Conservation (phyloP, 371 early-diverging fungal species). For the Mucor mucedo region DNA sequence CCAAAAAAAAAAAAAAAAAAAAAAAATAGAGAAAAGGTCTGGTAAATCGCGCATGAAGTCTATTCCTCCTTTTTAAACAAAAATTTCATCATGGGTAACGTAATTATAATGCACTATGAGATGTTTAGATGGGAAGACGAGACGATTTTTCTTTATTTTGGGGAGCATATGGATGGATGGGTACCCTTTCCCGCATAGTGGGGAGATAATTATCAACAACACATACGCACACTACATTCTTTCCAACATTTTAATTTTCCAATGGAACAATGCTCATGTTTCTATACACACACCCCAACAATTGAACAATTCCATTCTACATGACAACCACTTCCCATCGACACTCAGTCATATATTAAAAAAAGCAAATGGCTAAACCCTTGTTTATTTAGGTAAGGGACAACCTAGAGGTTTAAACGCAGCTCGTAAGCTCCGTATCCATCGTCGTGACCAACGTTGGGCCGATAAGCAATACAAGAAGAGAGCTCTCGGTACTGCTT, state of each 20-base stretch:
- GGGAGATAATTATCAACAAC: too few species aligned
- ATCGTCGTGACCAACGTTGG: constrained; percentile 98
- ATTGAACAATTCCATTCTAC: not conserved
- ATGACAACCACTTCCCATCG: not conserved
- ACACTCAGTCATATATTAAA: not conserved
- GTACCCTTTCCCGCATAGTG: not conserved
- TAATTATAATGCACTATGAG: not conserved
- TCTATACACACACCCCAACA: too few species aligned
- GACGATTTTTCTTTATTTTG: not conserved
- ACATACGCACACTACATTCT: too few species aligned
- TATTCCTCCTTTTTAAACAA: constrained; percentile 24
- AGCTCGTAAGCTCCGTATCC: constrained; percentile 97
- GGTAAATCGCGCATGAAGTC: not conserved
- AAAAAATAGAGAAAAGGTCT: constrained; percentile 3
- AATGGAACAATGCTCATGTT: not conserved
- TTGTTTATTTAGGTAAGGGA: constrained; percentile 74
- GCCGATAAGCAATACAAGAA: constrained; percentile 99
- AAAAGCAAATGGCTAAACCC: not conserved
- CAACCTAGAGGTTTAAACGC: constrained; percentile 98
- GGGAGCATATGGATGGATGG: not conserved
- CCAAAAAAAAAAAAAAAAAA: constrained; percentile 3
- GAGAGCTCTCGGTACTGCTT: constrained; percentile 97
- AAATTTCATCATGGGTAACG: constrained; percentile 27
- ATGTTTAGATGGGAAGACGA: not conserved
- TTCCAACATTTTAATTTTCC: too few species aligned